Base-by-base conservation (phyloP, 2,329 filamentous ascomycete species). In the Calonectria multiphialidica region DNA sequence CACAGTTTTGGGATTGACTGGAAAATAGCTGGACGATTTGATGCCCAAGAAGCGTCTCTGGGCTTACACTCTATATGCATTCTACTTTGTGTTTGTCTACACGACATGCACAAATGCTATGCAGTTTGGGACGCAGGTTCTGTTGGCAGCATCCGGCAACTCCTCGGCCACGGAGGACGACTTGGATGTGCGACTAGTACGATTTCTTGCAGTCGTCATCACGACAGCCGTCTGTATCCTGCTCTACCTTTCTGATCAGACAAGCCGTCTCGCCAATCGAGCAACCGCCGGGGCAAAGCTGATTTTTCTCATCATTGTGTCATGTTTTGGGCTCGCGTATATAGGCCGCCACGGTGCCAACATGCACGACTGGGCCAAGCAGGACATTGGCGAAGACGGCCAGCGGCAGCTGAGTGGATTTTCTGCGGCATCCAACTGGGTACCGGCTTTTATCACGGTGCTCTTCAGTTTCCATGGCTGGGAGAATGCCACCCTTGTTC, bases 401-500 rank as follows among this genome's bases (percentile, higher is more conserved):
- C 13, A 21, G 9, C 13, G 9, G 21, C 5, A 61, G 5, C 18
- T 37, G 28, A 12, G n/a, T n/a, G 33, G 15, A 13, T 25, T 16
- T 12, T 16, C 37, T 15, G 10, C 16, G 3, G 10, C 53, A 2
- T 15, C 55, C n/a, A 30, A 28, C n/a, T 55, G 53, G 53, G 18
- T 40, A 21, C 18, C 25, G 0, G 61, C 61, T 15, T 47, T 64
- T 18, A 47, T 64, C 9, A 25, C 28, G 3, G 42, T 64, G 6
- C 25, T 64, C 5, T 64, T 37, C 12, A 64, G 61, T 25, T 64
- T 64, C 9, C 28, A 64, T 15, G 61, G 61, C 18, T 64, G 61
- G 61, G 61, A 64, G 8, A 64, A 64, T 23, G 61, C 61, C 4
- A 64, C 61, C 4, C 42, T 64, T 21, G 61, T 49, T 4, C 7